phyloP scores from a whole-genome alignment of 2,329 filamentous ascomycete genomes.

The Ceratocystis variospora region DNA sequence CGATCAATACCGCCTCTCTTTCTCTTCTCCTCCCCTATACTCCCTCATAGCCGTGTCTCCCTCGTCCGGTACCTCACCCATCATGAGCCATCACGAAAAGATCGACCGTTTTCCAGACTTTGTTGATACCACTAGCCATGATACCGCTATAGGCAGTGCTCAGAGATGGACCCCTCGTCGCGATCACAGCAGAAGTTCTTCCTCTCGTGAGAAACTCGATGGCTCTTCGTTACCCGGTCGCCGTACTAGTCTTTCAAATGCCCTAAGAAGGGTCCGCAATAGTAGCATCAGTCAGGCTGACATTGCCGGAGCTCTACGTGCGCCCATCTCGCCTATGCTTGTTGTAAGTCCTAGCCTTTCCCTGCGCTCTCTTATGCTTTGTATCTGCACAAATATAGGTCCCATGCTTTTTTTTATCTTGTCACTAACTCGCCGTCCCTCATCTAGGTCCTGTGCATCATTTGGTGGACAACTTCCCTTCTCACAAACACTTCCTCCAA shows the following conservation, averaged over 20 bases:
- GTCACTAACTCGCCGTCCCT: neutral
- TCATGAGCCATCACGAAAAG: constrained; percentile 23
- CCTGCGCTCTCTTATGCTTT: neutral
- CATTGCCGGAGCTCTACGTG: constrained; percentile 77
- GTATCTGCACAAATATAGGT: neutral
- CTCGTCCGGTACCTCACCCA: neutral
- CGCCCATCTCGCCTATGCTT: constrained; percentile 75
- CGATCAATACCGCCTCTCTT: neutral
- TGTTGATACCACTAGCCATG: constrained; percentile 28
- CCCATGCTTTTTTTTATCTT: neutral
- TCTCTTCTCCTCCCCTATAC: neutral
- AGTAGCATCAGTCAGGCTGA: constrained; percentile 88
- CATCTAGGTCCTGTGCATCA: constrained; percentile 62
- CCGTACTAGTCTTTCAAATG: constrained; percentile 38
- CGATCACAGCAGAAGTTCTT: constrained; percentile 23
- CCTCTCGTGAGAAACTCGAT: constrained; percentile 12
- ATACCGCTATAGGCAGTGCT: constrained; percentile 11
- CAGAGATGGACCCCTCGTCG: constrained; percentile 16
- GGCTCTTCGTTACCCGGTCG: constrained; percentile 5
- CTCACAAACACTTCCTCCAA: constrained; percentile 97
- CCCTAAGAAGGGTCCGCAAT: constrained; percentile 71
- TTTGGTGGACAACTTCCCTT: constrained; percentile 93
- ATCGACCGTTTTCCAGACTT: constrained; percentile 46
- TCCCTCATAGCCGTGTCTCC: neutral
- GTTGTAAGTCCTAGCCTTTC: constrained; percentile 45